phyloP scores from a whole-genome alignment of 192 early-diverging fungal species.

The Lunasporangiospora selenospora region DNA sequence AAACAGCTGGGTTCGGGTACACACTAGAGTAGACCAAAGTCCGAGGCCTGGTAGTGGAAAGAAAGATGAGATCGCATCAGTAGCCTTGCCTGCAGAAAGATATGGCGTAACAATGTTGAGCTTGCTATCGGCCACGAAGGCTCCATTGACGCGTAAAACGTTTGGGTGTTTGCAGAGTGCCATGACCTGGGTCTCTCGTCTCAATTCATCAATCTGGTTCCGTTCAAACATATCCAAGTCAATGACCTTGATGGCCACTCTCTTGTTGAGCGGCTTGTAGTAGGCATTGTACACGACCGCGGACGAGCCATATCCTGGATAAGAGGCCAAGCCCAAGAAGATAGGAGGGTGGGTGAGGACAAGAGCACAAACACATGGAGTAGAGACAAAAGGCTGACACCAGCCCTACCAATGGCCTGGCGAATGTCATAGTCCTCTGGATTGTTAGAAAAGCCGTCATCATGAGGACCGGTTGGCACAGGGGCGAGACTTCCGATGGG shows the following conservation, averaged over 20 bases:
- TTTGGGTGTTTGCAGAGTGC: conserved; percentile 85
- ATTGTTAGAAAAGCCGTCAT: conserved; percentile 42
- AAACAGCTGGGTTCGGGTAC: too few species aligned
- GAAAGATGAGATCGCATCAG: too few species aligned
- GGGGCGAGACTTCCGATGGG: conserved; percentile 18
- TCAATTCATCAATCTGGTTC: conserved; percentile 90
- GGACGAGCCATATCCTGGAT: conserved; percentile 84
- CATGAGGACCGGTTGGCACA: background rate
- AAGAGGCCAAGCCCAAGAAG: background rate
- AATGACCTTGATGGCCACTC: conserved; percentile 85
- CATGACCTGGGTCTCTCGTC: conserved; percentile 89
- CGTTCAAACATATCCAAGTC: conserved; percentile 92
- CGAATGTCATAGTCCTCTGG: conserved; percentile 46
- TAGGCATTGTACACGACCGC: conserved; percentile 84
- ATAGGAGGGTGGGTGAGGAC: background rate
- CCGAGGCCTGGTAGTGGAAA: too few species aligned
- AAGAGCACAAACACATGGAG: background rate
- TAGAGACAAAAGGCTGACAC: background rate
- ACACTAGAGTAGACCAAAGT: too few species aligned
- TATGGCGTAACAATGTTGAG: conserved; percentile 89
- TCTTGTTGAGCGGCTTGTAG: conserved; percentile 73
- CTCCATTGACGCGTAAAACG: conserved; percentile 82
- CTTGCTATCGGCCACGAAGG: conserved; percentile 82
- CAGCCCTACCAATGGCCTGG: conserved; percentile 28
- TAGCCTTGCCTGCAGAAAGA: conserved; percentile 63